phyloP scores from a whole-genome alignment of 1,139 yeast species.

The Wickerhamomyces sp. region DNA sequence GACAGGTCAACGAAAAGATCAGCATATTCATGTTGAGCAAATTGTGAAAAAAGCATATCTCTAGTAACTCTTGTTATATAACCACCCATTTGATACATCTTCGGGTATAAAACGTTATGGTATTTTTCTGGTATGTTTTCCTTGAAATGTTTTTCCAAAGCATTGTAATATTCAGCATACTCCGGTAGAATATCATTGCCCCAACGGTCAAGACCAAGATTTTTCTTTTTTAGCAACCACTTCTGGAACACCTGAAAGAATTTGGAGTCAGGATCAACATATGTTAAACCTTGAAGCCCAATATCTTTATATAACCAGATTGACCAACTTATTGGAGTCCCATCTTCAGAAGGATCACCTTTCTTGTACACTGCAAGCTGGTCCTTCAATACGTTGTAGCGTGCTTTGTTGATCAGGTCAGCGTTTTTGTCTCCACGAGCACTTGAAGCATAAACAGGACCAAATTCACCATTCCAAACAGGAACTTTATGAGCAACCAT shows the following conservation, averaged over 20 bases:
- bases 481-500: conserved; percentile 15
- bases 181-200: conserved; percentile 19
- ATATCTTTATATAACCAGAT: conserved; percentile 23
- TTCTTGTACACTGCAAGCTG: conserved; percentile 19
- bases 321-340: conserved; percentile 20
- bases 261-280: conserved; percentile 20
- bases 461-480: conserved; percentile 24
- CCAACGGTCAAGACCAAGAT: conserved; percentile 20
- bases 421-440: conserved; percentile 17
- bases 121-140: conserved; percentile 18
- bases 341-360: conserved; percentile 22
- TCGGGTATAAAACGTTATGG: conserved; percentile 17
- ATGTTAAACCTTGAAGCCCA: conserved; percentile 19
- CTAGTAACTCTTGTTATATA: conserved; percentile 12
- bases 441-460: conserved; percentile 21
- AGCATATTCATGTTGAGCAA: conserved; percentile 19
- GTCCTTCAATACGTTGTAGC: conserved; percentile 17
- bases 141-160: conserved; percentile 11
- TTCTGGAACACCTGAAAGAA: conserved; percentile 17
- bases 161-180: conserved; percentile 14
- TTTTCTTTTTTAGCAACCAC: conserved; percentile 17
- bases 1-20: conserved; percentile 15
- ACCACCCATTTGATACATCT: conserved; percentile 12
- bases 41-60: conserved; percentile 19
- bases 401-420: conserved; percentile 13